These are phyloP conservation scores for Psilocybe cubensis DNA, from an alignment of 768 basidiomycete species.

Conservation along the genomic window DNA sequence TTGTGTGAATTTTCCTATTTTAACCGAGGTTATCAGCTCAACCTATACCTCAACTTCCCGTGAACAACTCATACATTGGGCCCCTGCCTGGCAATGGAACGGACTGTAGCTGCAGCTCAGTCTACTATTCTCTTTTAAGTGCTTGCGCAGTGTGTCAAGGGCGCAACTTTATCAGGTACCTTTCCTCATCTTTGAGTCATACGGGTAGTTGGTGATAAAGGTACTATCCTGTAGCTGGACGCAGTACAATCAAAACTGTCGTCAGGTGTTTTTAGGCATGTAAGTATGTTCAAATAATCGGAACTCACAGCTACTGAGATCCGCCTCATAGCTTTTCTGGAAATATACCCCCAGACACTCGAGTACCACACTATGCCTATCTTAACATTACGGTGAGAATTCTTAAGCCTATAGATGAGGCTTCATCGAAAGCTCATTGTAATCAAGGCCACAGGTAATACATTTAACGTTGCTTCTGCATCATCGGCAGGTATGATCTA, in stretches of 20 bases:
- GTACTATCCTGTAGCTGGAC: neutral
- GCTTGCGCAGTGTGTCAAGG: neutral
- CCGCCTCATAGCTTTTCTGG: neutral
- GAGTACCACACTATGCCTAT: conserved; percentile 6
- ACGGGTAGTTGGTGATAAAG: neutral
- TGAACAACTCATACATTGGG: neutral
- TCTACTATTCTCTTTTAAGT: conserved; percentile 1
- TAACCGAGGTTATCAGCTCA: neutral
- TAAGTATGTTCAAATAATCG: neutral
- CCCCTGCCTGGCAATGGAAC: neutral
- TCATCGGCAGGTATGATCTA: neutral
- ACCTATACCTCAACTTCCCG: neutral
- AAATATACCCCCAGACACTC: neutral
- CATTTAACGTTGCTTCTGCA: neutral
- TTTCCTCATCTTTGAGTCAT: neutral
- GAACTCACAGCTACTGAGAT: neutral
- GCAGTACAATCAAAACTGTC: neutral
- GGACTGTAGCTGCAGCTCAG: neutral
- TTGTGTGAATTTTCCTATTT: neutral
- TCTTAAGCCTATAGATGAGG: neutral
- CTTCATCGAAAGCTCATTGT: neutral
- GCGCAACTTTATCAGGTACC: neutral
- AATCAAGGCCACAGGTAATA: neutral
- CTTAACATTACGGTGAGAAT: conserved; percentile 1
- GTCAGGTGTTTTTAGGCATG: neutral